phyloP scores from a whole-genome alignment of 2,329 filamentous ascomycete genomes.

The Colletotrichum acutatum region DNA sequence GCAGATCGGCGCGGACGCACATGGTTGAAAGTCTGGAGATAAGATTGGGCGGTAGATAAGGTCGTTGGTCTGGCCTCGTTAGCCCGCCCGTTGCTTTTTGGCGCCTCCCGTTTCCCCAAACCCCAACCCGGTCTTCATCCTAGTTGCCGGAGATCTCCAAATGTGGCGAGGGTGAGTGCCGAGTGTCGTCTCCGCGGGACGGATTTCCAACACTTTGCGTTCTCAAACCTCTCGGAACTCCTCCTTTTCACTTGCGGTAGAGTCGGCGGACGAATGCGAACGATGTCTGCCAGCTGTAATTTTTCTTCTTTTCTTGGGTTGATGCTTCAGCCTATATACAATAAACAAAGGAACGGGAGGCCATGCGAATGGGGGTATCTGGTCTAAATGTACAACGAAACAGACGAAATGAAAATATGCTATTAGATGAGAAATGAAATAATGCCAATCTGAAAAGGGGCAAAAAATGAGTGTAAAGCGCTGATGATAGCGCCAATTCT shows the following conservation, averaged over 20 bases:
- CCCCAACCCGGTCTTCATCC: too few species aligned
- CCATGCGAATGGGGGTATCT: background rate
- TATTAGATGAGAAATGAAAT: background rate
- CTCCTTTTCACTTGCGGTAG: background rate
- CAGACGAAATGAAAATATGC: background rate
- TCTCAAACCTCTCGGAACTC: background rate
- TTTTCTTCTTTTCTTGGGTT: background rate
- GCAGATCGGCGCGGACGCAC: background rate
- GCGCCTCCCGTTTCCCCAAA: background rate
- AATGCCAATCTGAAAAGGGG: background rate
- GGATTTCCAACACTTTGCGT: background rate
- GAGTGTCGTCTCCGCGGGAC: background rate
- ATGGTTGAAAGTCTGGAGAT: background rate
- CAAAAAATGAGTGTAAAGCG: background rate
- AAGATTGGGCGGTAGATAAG: conserved; percentile 1
- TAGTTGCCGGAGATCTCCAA: background rate
- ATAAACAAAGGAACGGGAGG: background rate
- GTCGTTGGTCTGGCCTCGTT: background rate
- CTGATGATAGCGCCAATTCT: background rate
- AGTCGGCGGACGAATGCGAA: background rate
- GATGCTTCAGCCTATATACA: background rate
- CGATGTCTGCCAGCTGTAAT: background rate
- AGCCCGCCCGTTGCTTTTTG: background rate
- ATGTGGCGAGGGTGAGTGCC: background rate
- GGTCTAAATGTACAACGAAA: background rate